Evolutionary conservation across 2,329 filamentous ascomycete genomes (phyloP).

Genomic region (Eutypa lata): DNA sequence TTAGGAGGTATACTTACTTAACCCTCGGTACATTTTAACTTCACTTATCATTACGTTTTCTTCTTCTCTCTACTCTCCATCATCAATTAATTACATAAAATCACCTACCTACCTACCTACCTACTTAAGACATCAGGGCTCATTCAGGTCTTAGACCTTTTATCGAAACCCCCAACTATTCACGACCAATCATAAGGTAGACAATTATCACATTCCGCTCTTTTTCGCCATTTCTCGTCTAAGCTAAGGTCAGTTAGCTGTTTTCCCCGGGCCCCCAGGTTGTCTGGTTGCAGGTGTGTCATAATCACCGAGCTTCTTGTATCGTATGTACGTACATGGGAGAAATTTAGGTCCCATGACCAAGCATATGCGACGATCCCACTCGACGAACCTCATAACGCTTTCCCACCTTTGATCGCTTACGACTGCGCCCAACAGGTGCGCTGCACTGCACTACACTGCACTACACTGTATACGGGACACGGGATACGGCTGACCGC

Average conservation of each 20-base stretch:
- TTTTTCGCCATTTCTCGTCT: neutral
- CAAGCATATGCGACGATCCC: neutral
- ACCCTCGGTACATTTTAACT: too few species aligned
- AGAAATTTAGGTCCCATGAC: neutral
- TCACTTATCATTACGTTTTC: too few species aligned
- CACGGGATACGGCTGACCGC: neutral
- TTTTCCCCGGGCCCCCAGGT: neutral
- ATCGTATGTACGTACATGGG: neutral
- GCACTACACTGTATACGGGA: neutral
- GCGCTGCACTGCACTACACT: too few species aligned
- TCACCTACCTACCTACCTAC: too few species aligned
- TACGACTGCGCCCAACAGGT: neutral
- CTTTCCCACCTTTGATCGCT: neutral
- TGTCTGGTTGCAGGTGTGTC: neutral
- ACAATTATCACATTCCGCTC: neutral
- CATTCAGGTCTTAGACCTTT: neutral
- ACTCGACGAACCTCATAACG: neutral
- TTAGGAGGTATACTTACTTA: too few species aligned
- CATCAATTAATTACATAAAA: constrained; percentile 3
- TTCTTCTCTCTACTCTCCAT: too few species aligned
- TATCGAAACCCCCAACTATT: neutral
- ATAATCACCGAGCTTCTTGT: neutral
- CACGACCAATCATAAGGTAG: neutral
- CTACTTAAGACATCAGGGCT: too few species aligned
- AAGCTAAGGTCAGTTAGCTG: neutral